A percentile compares a stretch with the other conserved stretches of the same genome.
Evolutionary conservation across 2,329 filamentous ascomycete genomes (phyloP).

Genomic region (Ophiostoma pallidulum): DNA sequence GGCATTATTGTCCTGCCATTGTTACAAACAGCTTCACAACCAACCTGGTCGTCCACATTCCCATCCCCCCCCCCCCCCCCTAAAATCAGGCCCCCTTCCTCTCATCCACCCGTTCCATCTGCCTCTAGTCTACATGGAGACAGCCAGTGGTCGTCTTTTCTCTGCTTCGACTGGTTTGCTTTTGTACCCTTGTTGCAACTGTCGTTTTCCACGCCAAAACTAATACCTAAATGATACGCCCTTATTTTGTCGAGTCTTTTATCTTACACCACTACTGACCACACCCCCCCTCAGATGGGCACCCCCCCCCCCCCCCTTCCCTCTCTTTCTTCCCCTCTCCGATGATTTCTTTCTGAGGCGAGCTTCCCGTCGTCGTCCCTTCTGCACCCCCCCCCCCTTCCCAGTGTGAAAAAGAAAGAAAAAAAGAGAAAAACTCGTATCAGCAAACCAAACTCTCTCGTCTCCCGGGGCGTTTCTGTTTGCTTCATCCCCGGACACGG

Average conservation of each 20-base stretch:
- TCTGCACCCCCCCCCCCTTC: too few relatives aligned
- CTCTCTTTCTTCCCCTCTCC: not conserved
- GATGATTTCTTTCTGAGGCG: not conserved
- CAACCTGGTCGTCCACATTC: constrained; percentile 1
- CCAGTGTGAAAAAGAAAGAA: too few relatives aligned
- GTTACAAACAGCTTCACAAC: constrained; percentile 7
- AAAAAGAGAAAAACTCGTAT: too few relatives aligned
- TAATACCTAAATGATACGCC: too few relatives aligned
- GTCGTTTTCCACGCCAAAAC: not conserved
- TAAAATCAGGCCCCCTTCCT: not conserved
- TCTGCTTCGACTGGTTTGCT: not conserved
- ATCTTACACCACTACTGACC: not conserved
- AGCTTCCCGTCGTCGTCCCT: too few relatives aligned
- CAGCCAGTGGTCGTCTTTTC: not conserved
- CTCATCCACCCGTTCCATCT: not conserved
- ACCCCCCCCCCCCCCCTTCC: not conserved
- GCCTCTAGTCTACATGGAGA: not conserved
- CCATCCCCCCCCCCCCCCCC: constrained; percentile 6
- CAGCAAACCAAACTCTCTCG: not conserved
- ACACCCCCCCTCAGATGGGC: not conserved
- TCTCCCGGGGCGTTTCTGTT: not conserved
- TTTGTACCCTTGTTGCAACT: not conserved
- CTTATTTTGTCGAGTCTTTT: constrained; percentile 2
- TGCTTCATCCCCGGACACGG: constrained; percentile 10
- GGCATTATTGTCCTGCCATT: not conserved